A percentile compares a stretch with the other conserved stretches of the same genome.
Evolutionary conservation across 768 basidiomycete species (phyloP).

Genomic region (Coprinopsis marcescibilis): DNA sequence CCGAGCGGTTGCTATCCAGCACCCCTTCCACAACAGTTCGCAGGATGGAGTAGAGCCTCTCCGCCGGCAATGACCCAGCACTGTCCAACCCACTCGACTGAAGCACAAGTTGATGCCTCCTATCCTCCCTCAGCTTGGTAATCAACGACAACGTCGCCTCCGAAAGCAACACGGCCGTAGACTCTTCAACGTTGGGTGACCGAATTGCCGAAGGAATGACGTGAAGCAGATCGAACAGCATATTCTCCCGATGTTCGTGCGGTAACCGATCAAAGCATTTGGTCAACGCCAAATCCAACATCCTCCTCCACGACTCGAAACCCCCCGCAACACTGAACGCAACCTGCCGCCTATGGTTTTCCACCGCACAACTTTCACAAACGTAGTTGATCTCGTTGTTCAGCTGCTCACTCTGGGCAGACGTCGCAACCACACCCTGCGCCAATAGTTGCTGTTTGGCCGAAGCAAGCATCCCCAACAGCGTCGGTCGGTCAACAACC

Average conservation of each 20-base stretch:
- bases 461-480: conserved; percentile 62
- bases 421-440: conserved; percentile 60
- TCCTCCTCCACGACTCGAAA: conserved; percentile 79
- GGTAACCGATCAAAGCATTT: conserved; percentile 84
- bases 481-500: conserved; percentile 67
- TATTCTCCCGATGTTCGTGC: conserved; percentile 76
- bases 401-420: conserved; percentile 60
- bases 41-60: conserved; percentile 71
- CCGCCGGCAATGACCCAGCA: conserved; percentile 69
- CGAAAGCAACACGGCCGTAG: conserved; percentile 76
- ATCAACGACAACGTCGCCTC: conserved; percentile 77
- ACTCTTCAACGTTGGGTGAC: conserved; percentile 58
- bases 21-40: conserved; percentile 71
- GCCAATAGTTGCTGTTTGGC: conserved; percentile 58
- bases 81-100: conserved; percentile 60
- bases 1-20: conserved; percentile 68
- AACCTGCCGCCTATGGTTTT: conserved; percentile 85
- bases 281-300: conserved; percentile 79
- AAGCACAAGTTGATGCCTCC: conserved; percentile 61
- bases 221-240: conserved; percentile 86
- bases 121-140: conserved; percentile 83
- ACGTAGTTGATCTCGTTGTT: conserved; percentile 68
- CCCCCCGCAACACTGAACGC: conserved; percentile 61
- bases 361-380: conserved; percentile 76
- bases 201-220: conserved; percentile 68